Evolutionary conservation across 345 rosid species (phyloP).

Genomic region (Angophora floribunda): DNA sequence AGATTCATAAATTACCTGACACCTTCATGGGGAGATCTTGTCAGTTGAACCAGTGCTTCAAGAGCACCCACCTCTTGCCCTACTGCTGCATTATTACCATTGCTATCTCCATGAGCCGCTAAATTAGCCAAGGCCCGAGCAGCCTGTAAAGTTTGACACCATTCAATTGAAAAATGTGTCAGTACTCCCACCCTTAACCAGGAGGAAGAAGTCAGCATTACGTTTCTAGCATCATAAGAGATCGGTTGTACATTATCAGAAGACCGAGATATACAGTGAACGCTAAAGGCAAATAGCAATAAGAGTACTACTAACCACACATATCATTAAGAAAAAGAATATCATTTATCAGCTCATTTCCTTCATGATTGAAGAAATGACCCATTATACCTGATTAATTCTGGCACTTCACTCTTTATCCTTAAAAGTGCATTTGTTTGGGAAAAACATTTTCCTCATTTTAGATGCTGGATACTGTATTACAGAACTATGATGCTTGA

Average conservation of each 20-base stretch:
- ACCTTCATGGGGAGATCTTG: conserved; percentile 79
- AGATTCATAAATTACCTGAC: conserved; percentile 43
- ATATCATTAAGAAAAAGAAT: background rate
- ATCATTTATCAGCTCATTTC: background rate
- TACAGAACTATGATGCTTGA: background rate
- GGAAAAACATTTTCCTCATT: background rate
- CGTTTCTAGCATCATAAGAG: background rate
- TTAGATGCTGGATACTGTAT: background rate
- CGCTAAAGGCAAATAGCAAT: background rate
- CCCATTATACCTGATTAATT: background rate
- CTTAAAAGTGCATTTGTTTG: background rate
- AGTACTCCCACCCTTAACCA: background rate
- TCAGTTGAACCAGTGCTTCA: conserved; percentile 86
- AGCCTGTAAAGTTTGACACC: conserved; percentile 32
- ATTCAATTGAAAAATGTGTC: background rate
- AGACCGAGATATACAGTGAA: background rate
- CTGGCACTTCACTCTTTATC: background rate
- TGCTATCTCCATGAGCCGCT: conserved; percentile 98
- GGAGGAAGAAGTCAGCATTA: background rate
- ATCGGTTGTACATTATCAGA: background rate
- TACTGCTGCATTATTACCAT: conserved; percentile 85
- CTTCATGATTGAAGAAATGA: background rate
- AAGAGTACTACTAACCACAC: background rate
- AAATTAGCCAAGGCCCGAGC: conserved; percentile 93
- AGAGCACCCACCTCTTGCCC: conserved; percentile 94